Percentiles rank a stretch among this genome's conserved stretches.
Conservation (phyloP, 305 asterid genomes). For the Solanum aculeatissimum region DNA sequence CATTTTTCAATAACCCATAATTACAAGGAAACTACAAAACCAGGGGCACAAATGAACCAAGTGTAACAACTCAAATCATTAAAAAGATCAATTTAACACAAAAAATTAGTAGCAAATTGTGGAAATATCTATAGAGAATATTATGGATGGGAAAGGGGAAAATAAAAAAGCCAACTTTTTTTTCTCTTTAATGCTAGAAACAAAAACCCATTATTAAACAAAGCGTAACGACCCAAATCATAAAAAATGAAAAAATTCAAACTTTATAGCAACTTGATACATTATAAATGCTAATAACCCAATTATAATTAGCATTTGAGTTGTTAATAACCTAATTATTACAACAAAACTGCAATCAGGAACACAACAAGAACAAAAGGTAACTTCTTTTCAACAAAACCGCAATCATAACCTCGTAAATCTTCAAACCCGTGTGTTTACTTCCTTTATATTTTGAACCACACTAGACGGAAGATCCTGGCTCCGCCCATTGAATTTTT, state of each 20-base stretch:
- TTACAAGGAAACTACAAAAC: background rate
- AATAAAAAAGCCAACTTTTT: background rate
- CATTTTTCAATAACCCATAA: background rate
- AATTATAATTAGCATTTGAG: too few relatives aligned
- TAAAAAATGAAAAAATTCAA: background rate
- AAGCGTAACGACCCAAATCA: background rate
- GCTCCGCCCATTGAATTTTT: background rate
- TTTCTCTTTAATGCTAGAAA: background rate
- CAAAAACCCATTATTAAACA: background rate
- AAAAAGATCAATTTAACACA: background rate
- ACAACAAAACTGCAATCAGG: background rate
- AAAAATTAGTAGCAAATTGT: background rate
- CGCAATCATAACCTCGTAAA: background rate
- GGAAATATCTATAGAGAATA: background rate
- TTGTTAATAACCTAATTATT: background rate
- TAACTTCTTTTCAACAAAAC: background rate
- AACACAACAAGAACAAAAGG: background rate
- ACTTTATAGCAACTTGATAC: background rate
- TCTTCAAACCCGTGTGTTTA: background rate
- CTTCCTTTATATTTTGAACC: background rate
- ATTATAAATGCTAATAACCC: background rate
- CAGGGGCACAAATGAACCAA: background rate
- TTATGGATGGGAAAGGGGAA: background rate
- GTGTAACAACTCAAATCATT: background rate
- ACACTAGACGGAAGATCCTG: too few relatives aligned